Base-by-base conservation (phyloP, 2,329 filamentous ascomycete genomes). In the Aquanectria penicillioides region DNA sequence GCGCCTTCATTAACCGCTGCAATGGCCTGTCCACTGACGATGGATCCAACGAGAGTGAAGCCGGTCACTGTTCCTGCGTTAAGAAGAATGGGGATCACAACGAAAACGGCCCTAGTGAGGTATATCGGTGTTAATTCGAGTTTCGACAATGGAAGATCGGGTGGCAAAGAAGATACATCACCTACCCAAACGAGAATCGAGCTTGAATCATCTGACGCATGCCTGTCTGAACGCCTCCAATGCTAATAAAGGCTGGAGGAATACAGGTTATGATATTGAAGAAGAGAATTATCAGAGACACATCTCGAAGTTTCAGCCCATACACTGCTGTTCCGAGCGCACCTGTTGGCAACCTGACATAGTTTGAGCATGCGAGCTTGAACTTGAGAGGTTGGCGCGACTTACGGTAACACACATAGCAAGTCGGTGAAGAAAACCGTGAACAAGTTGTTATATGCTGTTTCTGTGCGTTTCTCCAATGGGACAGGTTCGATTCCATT, bases 191-290 rank as follows among this genome's bases (percentile, higher is more conserved):
- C 0, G 82, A 81, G 71, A 86, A 88, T 25, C 86, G 78, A n/a
- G 86, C 84, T 64, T 86, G 84, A 6, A 88, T 80, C 68, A 87
- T 80, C 69, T 88, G 85, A 15, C 86, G 77, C 75, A 88, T 78
- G 12, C 85, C 86, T 3, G 84, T 88, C 56, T 80, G 78, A 13
- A 83, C 81, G 1, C 84, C 84, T 10, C 81, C 79, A 1, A 83
- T 81, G 4, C 81, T 81, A 65, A 88, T 77, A 63, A 83, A 85
- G 0, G 84, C 84, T 2, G 84, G 81, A 0, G 84, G 82, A 5
- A 83, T 71, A 8, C 78, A 81, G n/a, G 80, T 83, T 13, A 86
- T 61, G 18, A 86, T 65, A 11, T 77, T 79, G 70, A 88, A 88
- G 75, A 88, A 87, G 17, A 88, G 64, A 51, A 88, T 87, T 33